Base-by-base conservation (phyloP, 768 basidiomycete genomes). In the Russula lepida region DNA sequence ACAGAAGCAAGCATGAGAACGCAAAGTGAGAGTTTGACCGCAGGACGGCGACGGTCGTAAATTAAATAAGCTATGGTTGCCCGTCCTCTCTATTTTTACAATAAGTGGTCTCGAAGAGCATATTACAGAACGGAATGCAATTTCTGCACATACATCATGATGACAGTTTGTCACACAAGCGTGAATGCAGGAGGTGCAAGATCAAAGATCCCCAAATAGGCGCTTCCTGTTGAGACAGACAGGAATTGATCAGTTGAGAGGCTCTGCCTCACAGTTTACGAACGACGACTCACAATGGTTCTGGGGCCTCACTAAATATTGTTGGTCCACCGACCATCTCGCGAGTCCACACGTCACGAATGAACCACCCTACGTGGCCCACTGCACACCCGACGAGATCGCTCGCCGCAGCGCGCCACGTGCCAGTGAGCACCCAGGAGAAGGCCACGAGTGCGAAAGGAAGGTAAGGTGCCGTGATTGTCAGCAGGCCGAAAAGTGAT, bases 391-490 rank as follows among this genome's bases (percentile, higher is more conserved):
- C 92, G 17, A 89, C 76, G 19, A 95, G 75, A 69, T 92, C 89
- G 5, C 86, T 86, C 0, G 87, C 84, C 0, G 92, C 89, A 23
- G 89, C 91, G 66, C 81, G 83, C 89, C 86, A 92, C 4, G 86
- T 86, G 6, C 91, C 92, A 66, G 84, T 91, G 37, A 88, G 76
- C 28, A 88, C 73, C 89, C 89, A 90, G 0, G 88, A 88, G 69
- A 98, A 90, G 0, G 78, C 88, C 23, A 98, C 89, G 35, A 98
- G 85, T 0, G 92, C 93, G 32, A 95, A 74, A 2, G 95, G 95
- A 6, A 99, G 85, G 72, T 99, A 98, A 0, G 95, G 92, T 0
- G 95, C 95, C 0, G 92, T 88, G 69, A 99, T 94, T 4, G 92
- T 98, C 68, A 98, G 79, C 28, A 98, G 77, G 9, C 95, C 95